Evolutionary conservation across 2,329 filamentous ascomycete species (phyloP), one percentile per base, ranked within the genome.

Genomic region (Aspergillus intermedius): DNA sequence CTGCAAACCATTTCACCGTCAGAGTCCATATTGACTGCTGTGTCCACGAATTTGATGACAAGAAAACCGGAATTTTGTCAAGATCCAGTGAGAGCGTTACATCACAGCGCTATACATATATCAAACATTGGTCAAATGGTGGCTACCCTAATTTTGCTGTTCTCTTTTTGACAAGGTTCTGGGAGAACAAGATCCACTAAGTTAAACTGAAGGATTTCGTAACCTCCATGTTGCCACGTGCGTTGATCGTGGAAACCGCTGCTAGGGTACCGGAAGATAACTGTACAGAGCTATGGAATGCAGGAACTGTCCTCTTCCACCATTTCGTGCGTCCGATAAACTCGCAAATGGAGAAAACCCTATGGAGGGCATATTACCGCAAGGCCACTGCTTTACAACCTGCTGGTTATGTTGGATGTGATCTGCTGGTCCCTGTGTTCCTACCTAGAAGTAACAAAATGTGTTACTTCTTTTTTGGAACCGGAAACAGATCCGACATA

Each of bases 91-190:
- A 34, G n/a, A 25, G 23, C 22, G 4, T 19, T 51, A 12, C 10
- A 39, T 12, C 7, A 17, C 22, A 23, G 22, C 30, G 12, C 22
- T 17, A 49, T 51, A 23, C 15, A 45, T 19, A 21, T 30, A 10
- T 46, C 46, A 5, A 41, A 52, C 23, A 7, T 44, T 4, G 47
- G 49, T 4, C 32, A 49, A 21, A 35, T 49, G 21, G 34, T 42
- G 7, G 41, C 22, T 1, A 23, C 37, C 10, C 13, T 49, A 8
- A 21, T 47, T 8, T 23, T 49, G 4, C 28, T 52, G 6, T 49
- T 49, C 43, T 39, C 47, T n/a, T 1, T 41, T 46, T 32, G 49
- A 49, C 23, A 17, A 37, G 15, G 13, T 53, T 5, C 8, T 19
- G 3, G 35, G 35, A 13, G 13, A 39, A 15, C 5, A 17, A 39